These are phyloP conservation scores for Neophaeococcomyces mojaviensis DNA, from an alignment of 2,329 filamentous ascomycete species.

Conservation along the genomic window DNA sequence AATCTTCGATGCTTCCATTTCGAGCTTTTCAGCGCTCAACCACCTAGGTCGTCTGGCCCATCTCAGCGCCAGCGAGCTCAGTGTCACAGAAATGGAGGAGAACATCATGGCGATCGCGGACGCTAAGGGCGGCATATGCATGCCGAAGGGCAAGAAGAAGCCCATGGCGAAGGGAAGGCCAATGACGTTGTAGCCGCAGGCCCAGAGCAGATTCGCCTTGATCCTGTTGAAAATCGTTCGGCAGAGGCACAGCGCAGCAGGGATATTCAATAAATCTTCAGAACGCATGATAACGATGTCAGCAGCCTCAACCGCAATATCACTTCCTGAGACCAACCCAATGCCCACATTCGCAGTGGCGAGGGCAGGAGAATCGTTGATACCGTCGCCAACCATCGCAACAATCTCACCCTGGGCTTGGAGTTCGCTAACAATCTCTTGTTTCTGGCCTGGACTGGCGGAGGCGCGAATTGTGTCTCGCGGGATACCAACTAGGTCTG, in stretches of 20 bases:
- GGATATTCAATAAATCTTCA: constrained; percentile 86
- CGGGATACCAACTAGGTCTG: constrained; percentile 71
- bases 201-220: constrained; percentile 87
- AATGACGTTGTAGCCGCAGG: constrained; percentile 84
- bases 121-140: constrained; percentile 78
- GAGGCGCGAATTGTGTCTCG: constrained; percentile 70
- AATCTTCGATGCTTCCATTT: constrained; percentile 44
- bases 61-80: constrained; percentile 74
- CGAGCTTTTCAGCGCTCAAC: constrained; percentile 68
- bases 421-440: constrained; percentile 69
- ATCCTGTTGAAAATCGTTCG: constrained; percentile 84
- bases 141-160: constrained; percentile 80
- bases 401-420: constrained; percentile 69
- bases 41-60: constrained; percentile 77
- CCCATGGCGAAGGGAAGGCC: constrained; percentile 97
- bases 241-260: constrained; percentile 73
- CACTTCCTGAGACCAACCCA: constrained; percentile 83
- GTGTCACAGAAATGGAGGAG: constrained; percentile 82
- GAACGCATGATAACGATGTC: constrained; percentile 93
- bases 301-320: constrained; percentile 95
- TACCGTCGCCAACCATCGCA: constrained; percentile 96
- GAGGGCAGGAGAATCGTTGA: constrained; percentile 94
- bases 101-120: constrained; percentile 90
- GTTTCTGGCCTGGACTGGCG: constrained; percentile 87
- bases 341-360: constrained; percentile 91